Percentiles rank a stretch among this genome's conserved stretches.
Conservation (phyloP, 2,329 filamentous ascomycete genomes). For the Ceratocystis destructans region DNA sequence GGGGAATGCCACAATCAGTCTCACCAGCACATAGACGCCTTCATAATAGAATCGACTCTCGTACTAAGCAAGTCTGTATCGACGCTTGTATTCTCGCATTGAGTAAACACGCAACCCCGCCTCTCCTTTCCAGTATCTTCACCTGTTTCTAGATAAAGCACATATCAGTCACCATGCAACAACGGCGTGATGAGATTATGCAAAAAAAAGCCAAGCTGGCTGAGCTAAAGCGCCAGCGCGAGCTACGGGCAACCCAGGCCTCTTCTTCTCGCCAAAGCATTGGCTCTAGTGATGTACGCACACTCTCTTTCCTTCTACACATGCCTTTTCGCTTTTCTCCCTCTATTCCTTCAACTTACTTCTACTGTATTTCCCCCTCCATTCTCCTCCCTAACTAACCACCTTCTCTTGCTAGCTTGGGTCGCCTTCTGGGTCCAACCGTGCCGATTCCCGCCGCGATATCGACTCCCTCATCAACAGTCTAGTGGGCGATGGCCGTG, state of each 20-base stretch:
- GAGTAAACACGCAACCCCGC: not conserved
- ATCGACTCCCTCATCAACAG: conserved; percentile 77
- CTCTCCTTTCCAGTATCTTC: not conserved
- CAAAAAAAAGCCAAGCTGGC: conserved; percentile 95
- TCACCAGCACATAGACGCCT: not conserved
- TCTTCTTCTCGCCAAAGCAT: conserved; percentile 54
- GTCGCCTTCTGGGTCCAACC: conserved; percentile 25
- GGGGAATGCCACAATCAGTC: not conserved
- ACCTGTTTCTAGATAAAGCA: not conserved
- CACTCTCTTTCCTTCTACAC: conserved; percentile 3
- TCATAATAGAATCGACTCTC: not conserved
- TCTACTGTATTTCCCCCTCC: not conserved
- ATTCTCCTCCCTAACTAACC: conserved; percentile 6
- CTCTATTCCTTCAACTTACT: not conserved
- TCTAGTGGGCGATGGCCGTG: conserved; percentile 65
- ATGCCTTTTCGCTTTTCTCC: conserved; percentile 2
- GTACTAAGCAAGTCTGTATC: too few relatives aligned
- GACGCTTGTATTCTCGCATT: not conserved
- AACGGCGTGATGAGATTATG: conserved; percentile 88
- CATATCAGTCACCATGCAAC: conserved; percentile 33
- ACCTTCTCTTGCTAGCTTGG: conserved; percentile 6
- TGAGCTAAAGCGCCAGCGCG: conserved; percentile 85
- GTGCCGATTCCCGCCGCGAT: conserved; percentile 56
- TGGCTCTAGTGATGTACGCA: conserved; percentile 54
- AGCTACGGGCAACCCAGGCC: conserved; percentile 66